phyloP scores from a whole-genome alignment of 2,329 filamentous ascomycete species.

The Diaporthe eres region DNA sequence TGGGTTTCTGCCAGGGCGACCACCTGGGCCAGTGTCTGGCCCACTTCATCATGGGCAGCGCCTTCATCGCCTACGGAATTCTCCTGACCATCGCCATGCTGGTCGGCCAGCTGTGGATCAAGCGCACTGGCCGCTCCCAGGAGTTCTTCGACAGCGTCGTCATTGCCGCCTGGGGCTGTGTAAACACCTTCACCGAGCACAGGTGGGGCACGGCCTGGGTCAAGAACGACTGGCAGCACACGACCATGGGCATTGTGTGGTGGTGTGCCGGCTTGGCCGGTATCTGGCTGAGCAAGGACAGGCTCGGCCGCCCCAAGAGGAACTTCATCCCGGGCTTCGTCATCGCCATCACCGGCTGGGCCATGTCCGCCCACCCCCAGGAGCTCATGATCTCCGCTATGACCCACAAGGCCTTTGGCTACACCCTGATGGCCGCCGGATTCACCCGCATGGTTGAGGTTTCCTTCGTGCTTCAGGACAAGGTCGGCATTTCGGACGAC shows the following conservation, averaged over 20 bases:
- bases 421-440: conserved; percentile 93
- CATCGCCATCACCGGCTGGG: conserved; percentile 93
- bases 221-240: conserved; percentile 96
- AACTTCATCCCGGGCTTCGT: conserved; percentile 95
- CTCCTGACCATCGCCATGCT: conserved; percentile 87
- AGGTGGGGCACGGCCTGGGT: conserved; percentile 93
- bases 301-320: conserved; percentile 87
- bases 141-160: conserved; percentile 96
- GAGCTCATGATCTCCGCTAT: conserved; percentile 85
- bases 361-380: conserved; percentile 94
- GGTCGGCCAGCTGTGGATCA: conserved; percentile 90
- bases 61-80: conserved; percentile 95
- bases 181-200: conserved; percentile 99
- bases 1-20: conserved; percentile 94
- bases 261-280: conserved; percentile 94
- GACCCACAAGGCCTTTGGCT: conserved; percentile 92
- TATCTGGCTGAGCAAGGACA: conserved; percentile 89
- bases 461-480: conserved; percentile 86
- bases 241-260: conserved; percentile 99
- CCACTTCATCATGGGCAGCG: conserved; percentile 98
- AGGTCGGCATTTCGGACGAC: conserved; percentile 73
- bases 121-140: conserved; percentile 86
- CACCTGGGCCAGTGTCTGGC: conserved; percentile 93
- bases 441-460: conserved; percentile 90
- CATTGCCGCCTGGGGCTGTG: conserved; percentile 94